Evolutionary conservation across 768 basidiomycete genomes (phyloP), one percentile per base, ranked within the genome.

Genomic region (Hirschioporus abietinus): DNA sequence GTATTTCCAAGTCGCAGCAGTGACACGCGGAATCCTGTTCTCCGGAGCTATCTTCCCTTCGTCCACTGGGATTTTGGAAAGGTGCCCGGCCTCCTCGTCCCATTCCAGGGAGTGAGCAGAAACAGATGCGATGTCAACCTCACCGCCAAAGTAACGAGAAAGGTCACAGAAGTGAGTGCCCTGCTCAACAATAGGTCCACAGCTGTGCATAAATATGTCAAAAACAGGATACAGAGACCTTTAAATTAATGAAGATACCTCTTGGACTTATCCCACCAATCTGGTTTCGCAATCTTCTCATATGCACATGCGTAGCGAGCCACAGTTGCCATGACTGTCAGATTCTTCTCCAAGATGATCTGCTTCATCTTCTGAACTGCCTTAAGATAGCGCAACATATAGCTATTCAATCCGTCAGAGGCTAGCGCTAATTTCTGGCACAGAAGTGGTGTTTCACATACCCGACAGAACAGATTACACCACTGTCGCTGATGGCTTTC

Each of bases 141-240:
- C 93, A 18, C 96, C 96, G 64, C 96, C 96, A 74, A 99, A 98
- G 82, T 96, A 96, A 70, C 96, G 90, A 57, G 95, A 97, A 59
- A 97, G 84, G 79, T 98, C 95, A 72, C 93, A 95, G 80, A 98
- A 96, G 80, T 99, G 96, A 17, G 96, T 99, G 61, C 93, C 96
- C 80, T 95, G 92, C 76, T 95, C 94, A 69, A 96, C 80, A 71
- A 95, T 83, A 5, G 93, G 92, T 23, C 92, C 92, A 65, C 86
- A 89, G 74, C 91, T 90, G 64, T 18, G 34, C 58, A 36, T 35
- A 27, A 25, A 7, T 24, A 35, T 23, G 63, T 26, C 26, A n/a
- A 25, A 20, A 10, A 62, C 58, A 27, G 6, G 26, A 24, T 23
- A 35, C 35, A 25, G 26, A 35, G 27, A 36, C 27, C 20, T 12